Base-by-base conservation (phyloP, 2,329 filamentous ascomycete genomes). In the Cytospora chrysosperma region DNA sequence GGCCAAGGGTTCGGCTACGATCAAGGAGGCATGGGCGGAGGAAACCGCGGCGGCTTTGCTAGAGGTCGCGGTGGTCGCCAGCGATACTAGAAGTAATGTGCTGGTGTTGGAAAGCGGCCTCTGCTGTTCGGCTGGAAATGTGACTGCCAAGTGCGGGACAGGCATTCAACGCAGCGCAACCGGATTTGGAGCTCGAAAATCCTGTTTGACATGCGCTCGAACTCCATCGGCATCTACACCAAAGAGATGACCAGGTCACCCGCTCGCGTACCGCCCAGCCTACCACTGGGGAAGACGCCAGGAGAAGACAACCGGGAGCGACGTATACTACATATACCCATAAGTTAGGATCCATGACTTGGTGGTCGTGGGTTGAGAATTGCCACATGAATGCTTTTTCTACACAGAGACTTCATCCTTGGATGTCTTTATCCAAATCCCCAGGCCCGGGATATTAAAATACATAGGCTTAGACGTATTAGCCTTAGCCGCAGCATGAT, bases 1-100 rank as follows among this genome's bases (percentile, higher is more conserved):
- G 82, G 79, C 40, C 79, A 81, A 65, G 80, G 78, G 26, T 85
- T 82, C 68, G 76, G 71, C 17, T 82, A 81, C 66, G 80, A 82
- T 27, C 74, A 74, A 59, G 79, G 80, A 66, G 74, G 70, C 57
- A 82, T 82, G 79, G 74, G 76, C 3, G 78, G 74, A 2, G 76
- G 75, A 21, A 66, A 64, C 37, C 67, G 69, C 19, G 68, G 69
- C 15, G 69, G 68, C 37, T 69, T 69, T 30, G 69, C 72, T 26
- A 70, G 75, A 12, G 71, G 75, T 3, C 70, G 75, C 2, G 70
- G 74, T 8, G 71, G 67, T n/a, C 64, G 69, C 17, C 64, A 78
- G 21, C 56, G 64, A 4, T 66, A 66, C 52, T 66, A 64, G 26
- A 9, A 8, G 15, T 34, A 37, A 5, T 34, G 8, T 19, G n/a